phyloP scores from a whole-genome alignment of 495 filamentous ascomycete genomes.

The Lophiostoma macrostomum region DNA sequence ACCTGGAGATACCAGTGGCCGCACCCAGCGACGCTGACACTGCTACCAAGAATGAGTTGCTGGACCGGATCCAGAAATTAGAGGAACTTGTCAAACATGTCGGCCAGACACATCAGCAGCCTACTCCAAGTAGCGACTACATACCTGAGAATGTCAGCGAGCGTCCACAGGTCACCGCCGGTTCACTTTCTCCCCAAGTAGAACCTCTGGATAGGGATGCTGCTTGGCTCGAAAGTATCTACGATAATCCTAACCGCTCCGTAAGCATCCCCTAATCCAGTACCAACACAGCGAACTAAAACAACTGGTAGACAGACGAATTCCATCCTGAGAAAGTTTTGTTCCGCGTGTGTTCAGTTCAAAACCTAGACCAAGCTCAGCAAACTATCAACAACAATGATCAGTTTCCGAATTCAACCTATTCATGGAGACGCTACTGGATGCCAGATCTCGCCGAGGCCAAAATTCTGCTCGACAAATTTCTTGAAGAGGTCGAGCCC shows the following conservation, averaged over 20 bases:
- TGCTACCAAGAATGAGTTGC: slow-evolving; percentile 1
- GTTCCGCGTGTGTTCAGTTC: slow-evolving; percentile 19
- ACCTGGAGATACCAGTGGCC: slow-evolving; percentile 18
- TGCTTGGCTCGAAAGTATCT: slow-evolving; percentile 24
- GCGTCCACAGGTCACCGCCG: too few relatives aligned
- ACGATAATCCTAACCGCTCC: background rate
- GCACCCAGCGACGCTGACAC: background rate
- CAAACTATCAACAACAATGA: too few relatives aligned
- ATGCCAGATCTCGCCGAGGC: slow-evolving; percentile 45
- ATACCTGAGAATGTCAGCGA: background rate
- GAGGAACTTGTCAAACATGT: slow-evolving; percentile 8
- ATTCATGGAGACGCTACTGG: slow-evolving; percentile 45
- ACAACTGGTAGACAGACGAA: background rate
- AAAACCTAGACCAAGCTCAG: slow-evolving; percentile 15
- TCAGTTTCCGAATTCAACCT: too few relatives aligned
- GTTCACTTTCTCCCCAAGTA: background rate
- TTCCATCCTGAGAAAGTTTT: slow-evolving; percentile 19
- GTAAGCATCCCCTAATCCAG: slow-evolving; percentile 10
- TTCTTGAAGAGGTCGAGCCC: slow-evolving; percentile 41
- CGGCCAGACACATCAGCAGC: background rate
- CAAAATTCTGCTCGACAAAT: slow-evolving; percentile 44
- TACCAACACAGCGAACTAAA: too few relatives aligned
- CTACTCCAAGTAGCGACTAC: background rate
- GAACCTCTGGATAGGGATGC: slow-evolving; percentile 15
- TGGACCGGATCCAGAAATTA: slow-evolving; percentile 15